A percentile compares a stretch with the other conserved stretches of the same genome.
phyloP scores from a whole-genome alignment of 2,329 filamentous ascomycete genomes.

The Fusarium pilosicola region DNA sequence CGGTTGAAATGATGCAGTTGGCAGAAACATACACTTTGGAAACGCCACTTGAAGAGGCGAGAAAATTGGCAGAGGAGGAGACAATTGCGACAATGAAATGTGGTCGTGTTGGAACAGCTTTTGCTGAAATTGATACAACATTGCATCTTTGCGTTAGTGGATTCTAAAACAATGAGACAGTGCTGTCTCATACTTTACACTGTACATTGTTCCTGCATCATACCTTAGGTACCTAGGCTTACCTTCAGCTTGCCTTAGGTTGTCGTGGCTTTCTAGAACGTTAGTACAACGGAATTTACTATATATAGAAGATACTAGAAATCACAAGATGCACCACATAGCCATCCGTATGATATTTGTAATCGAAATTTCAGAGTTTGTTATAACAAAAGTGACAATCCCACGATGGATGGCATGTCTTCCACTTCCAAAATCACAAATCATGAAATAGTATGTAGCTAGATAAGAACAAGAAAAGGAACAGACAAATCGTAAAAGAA shows the following conservation, averaged over 20 bases:
- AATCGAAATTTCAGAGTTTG: not conserved
- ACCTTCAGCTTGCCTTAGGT: not conserved
- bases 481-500: conserved; percentile 6
- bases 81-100: not conserved
- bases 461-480: not conserved
- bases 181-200: conserved; percentile 21
- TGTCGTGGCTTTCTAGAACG: not conserved
- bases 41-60: not conserved
- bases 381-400: not conserved
- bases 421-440: not conserved
- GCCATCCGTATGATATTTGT: not conserved
- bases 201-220: conserved; percentile 6
- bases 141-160: conserved; percentile 23
- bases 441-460: not conserved
- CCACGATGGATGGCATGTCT: not conserved
- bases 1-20: not conserved
- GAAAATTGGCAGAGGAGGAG: not conserved
- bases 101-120: conserved; percentile 20
- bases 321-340: not conserved
- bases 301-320: not conserved
- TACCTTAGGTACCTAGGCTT: not conserved
- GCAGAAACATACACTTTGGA: not conserved
- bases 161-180: conserved; percentile 29
- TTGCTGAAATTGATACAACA: conserved; percentile 17
- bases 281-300: not conserved